Evolutionary conservation across 2,329 filamentous ascomycete genomes (phyloP), one percentile per base, ranked within the genome.

Genomic region (Colletotrichum tabaci): DNA sequence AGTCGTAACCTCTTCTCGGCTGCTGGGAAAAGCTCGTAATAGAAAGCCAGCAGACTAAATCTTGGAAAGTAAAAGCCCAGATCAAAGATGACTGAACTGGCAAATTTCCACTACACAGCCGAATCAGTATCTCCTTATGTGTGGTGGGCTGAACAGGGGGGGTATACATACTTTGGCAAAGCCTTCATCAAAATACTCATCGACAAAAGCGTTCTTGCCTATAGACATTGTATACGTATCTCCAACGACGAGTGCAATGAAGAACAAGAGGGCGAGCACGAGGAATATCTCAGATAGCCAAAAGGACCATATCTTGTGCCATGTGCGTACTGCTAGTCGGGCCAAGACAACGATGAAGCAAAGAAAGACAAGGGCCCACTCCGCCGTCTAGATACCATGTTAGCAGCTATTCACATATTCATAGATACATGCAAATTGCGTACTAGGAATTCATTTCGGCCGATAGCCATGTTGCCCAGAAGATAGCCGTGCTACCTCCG

Each of bases 281-380:
- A 60, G 56, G 4, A 60, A 60, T 15, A 60, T 30, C 23, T 60
- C 56, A 23, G 56, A 60, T 9, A 60, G 56, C 56, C 56, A 60
- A n/a, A 60, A 60, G 1, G 56, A 46, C 56, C 56, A 60, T 26
- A 60, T 21, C 10, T 40, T 15, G 12, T 30, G 38, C 56, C 56
- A 60, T 30, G 56, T 46, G 26, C 56, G 56, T n/a, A 60, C 56
- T 30, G 56, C 56, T 18, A 60, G 42, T 46, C 56, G 21, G 15
- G 56, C 40, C 15, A 60, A 7, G 21, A 12, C 42, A 26, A 60
- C 23, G 40, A 44, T 10, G 16, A 46, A 60, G 56, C 21, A 60
- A n/a, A 60, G 38, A 18, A 16, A 40, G 21, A 60, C 9, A 30
- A 46, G 16, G n/a, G 46, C 2, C 56, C 56, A 60, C 23, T 60